Conservation (phyloP, 2,329 filamentous ascomycete genomes). For the Apiospora hydei region DNA sequence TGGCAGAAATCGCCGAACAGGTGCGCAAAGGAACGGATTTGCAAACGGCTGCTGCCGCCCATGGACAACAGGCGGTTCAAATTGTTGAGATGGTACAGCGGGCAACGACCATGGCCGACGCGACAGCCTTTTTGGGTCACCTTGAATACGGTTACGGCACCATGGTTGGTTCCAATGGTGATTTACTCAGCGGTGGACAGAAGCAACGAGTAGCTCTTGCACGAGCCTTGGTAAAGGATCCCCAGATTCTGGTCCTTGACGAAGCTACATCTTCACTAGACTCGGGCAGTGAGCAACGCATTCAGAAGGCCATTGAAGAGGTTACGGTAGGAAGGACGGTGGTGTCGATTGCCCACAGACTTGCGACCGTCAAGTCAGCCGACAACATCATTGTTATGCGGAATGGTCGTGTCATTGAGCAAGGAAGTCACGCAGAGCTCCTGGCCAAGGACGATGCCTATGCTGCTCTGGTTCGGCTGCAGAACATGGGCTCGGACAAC, state of each 20-base stretch:
- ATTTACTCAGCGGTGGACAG: conserved; percentile 54
- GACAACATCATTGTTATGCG: conserved; percentile 72
- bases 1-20: conserved; percentile 59
- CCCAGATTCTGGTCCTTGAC: conserved; percentile 55
- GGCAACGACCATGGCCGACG: conserved; percentile 65
- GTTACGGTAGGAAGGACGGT: conserved; percentile 59
- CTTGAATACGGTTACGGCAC: conserved; percentile 55
- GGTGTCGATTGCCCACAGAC: conserved; percentile 69
- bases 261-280: conserved; percentile 60
- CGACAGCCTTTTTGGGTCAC: conserved; percentile 54
- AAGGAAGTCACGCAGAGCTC: conserved; percentile 67
- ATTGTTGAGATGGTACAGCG: conserved; percentile 57
- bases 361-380: conserved; percentile 67
- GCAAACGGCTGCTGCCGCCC: conserved; percentile 48
- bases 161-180: conserved; percentile 51
- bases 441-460: conserved; percentile 48
- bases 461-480: conserved; percentile 41
- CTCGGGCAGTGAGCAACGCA: conserved; percentile 54
- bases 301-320: conserved; percentile 48
- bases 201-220: conserved; percentile 58
- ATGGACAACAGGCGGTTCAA: conserved; percentile 53
- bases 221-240: conserved; percentile 54
- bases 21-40: conserved; percentile 59
- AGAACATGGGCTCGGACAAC: conserved; percentile 44
- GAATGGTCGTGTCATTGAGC: conserved; percentile 65